Conservation (phyloP, 345 rosid genomes). For the Eucalyptus regnans region DNA sequence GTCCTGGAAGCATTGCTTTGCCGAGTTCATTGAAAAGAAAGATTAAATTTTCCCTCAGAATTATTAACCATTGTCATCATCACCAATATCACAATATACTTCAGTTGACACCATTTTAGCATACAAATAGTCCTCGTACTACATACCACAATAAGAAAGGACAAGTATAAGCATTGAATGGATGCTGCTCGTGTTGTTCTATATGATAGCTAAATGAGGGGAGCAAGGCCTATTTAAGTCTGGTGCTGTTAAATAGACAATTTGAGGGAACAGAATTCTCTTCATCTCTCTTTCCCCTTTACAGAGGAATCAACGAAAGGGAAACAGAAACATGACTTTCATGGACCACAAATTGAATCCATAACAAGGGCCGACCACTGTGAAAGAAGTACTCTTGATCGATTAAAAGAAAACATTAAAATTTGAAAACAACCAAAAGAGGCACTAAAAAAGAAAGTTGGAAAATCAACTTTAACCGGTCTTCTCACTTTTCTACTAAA, state of each 20-base stretch:
- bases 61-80: background rate
- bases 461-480: background rate
- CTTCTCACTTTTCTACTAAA: background rate
- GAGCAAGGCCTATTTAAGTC: background rate
- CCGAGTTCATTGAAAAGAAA: background rate
- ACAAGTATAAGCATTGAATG: background rate
- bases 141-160: background rate
- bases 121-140: background rate
- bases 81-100: background rate
- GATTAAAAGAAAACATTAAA: background rate
- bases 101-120: background rate
- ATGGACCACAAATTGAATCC: background rate
- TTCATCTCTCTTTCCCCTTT: background rate
- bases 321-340: background rate
- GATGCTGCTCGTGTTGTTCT: background rate
- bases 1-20: background rate
- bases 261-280: background rate
- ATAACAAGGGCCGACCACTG: background rate
- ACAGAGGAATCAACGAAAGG: background rate
- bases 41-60: background rate
- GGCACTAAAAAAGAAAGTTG: background rate
- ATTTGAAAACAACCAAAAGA: background rate
- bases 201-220: background rate
- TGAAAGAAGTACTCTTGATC: background rate
- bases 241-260: background rate